Evolutionary conservation across 1,139 yeast species (phyloP), one percentile per base, ranked within the genome.

Genomic region (Ogataea hybrid): DNA sequence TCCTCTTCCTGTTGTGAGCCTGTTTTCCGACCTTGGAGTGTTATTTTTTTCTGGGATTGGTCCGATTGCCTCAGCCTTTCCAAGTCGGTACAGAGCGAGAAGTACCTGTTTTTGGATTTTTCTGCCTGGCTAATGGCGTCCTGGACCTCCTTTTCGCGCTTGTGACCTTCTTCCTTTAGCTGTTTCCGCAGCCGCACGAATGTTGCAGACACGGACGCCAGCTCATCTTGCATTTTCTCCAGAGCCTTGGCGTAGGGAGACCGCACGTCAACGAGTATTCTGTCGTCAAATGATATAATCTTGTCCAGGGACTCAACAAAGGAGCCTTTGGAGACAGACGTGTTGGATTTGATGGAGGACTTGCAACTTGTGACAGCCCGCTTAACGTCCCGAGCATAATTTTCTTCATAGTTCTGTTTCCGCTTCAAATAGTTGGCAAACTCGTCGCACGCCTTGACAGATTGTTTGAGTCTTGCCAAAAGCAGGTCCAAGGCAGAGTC

Each of bases 1-100:
- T 90, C 97, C 58, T 90, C 97, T 59, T 92, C 97, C 62, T 89
- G 96, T 64, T 90, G 97, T 41, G 84, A 84, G 2, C 82, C 79
- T 0, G 95, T 80, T 53, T 81, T 84, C 42, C 87, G 81, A 35
- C 82, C 79, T 58, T 85, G 85, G 51, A 86, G 70, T 25, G 90
- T 83, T 55, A 92, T 82, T 15, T 82, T 78, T 59, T 87, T 88
- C 62, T 84, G 87, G 44, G 84, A 75, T 17, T 96, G 96, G 58
- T 90, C 97, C 4, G 61, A 48, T 40, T 82, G 77, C 56, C 84
- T 79, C 42, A 89, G 74, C 53, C 84, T 82, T 53, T 92, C 97
- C 63, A 88, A 76, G 55, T 92, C 97, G 43, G 82, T 86, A 59
- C 96, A 88, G 27, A 88, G 68, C 44, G 86, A 81, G 58, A 77